phyloP scores from a whole-genome alignment of 257 asterid genomes.

The Penstemon newberryi region DNA sequence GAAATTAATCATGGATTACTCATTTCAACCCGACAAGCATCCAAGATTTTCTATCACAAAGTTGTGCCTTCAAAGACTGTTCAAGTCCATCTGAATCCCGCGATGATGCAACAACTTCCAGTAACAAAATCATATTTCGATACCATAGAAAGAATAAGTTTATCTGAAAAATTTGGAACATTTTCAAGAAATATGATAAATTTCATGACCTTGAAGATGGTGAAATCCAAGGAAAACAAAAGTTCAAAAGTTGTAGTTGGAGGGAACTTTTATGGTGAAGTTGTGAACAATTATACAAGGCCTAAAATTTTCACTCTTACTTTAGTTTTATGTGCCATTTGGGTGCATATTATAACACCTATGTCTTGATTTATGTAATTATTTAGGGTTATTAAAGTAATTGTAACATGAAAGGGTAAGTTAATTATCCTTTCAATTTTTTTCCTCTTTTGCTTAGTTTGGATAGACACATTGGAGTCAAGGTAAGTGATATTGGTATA shows the following conservation, averaged over 20 bases:
- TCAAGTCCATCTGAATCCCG: constrained; percentile 47
- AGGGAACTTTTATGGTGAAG: constrained; percentile 27
- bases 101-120: constrained; percentile 27
- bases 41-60: constrained; percentile 55
- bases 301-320: constrained; percentile 40
- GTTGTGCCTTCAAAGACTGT: constrained; percentile 57
- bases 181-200: constrained; percentile 28
- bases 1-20: constrained; percentile 54
- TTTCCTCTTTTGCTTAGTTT: constrained; percentile 18
- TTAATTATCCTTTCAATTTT: constrained; percentile 19
- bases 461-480: constrained; percentile 27
- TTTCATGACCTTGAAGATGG: constrained; percentile 9
- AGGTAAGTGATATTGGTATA: constrained; percentile 12
- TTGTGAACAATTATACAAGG: constrained; percentile 30
- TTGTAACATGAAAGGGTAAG: constrained; percentile 27
- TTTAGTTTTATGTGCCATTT: constrained; percentile 48
- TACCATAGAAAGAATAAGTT: constrained; percentile 4
- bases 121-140: constrained; percentile 21
- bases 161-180: constrained; percentile 16
- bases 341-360: constrained; percentile 39
- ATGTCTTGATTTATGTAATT: constrained; percentile 23
- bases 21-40: constrained; percentile 56
- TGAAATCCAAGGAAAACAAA: constrained; percentile 23
- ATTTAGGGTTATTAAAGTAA: constrained; percentile 8
- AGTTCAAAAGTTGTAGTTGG: constrained; percentile 14